A percentile compares a stretch with the other conserved stretches of the same genome.
Conservation (phyloP, 2,329 filamentous ascomycete species). For the Diaporthe vaccinii region DNA sequence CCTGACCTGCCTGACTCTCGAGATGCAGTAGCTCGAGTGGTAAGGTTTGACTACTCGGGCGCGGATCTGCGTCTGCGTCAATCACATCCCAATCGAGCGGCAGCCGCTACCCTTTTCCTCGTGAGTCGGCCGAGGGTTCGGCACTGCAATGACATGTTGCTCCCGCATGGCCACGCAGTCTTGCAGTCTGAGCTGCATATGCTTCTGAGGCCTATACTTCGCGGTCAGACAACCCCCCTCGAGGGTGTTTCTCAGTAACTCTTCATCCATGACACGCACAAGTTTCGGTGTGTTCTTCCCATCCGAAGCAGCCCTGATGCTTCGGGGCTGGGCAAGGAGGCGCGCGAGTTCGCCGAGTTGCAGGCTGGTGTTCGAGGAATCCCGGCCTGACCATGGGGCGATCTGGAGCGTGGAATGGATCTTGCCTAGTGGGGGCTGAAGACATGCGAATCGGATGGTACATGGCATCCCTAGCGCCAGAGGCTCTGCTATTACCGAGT, state of each 20-base stretch:
- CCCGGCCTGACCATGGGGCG: slow-evolving; percentile 15
- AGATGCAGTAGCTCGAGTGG: slow-evolving; percentile 11
- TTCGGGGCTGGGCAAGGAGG: slow-evolving; percentile 3
- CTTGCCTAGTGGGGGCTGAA: slow-evolving; percentile 4
- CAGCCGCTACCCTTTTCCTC: slow-evolving; percentile 6
- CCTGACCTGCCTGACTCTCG: slow-evolving; percentile 25
- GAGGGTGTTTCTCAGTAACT: background rate
- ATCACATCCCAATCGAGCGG: slow-evolving; percentile 24
- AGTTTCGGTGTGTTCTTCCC: background rate
- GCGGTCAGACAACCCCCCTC: background rate
- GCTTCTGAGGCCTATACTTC: background rate
- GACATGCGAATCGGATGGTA: slow-evolving; percentile 26
- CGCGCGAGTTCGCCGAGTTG: slow-evolving; percentile 21
- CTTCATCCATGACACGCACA: background rate
- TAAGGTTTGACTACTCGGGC: slow-evolving; percentile 9
- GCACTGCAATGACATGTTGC: background rate
- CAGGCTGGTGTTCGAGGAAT: slow-evolving; percentile 26
- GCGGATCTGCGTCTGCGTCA: slow-evolving; percentile 24
- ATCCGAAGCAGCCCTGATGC: background rate
- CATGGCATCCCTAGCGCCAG: slow-evolving; percentile 23
- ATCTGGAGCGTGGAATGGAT: slow-evolving; percentile 13
- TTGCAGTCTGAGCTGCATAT: background rate
- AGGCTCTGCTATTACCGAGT: slow-evolving; percentile 9
- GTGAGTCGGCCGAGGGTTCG: slow-evolving; percentile 1
- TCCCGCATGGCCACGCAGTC: background rate